phyloP scores from a whole-genome alignment of 176 grass and related monocot species.

The Musa itinerans region DNA sequence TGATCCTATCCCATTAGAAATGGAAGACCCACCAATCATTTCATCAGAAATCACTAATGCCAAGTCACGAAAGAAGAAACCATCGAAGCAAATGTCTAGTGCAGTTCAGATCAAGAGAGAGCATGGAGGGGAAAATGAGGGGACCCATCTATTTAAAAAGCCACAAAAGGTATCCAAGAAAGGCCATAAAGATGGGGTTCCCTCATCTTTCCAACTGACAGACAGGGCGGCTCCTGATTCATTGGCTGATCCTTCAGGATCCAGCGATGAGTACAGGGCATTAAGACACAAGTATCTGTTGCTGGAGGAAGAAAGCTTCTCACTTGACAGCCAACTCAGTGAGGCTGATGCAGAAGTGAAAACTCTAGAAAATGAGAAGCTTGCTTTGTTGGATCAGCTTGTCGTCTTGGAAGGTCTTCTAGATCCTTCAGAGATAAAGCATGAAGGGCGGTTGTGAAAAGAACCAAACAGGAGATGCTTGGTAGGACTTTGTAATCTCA shows the following conservation, averaged over 20 bases:
- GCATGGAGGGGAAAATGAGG: conserved; percentile 22
- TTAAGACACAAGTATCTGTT: conserved; percentile 66
- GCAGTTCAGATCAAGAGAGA: conserved; percentile 34
- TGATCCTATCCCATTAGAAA: neutral
- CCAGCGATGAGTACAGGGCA: conserved; percentile 51
- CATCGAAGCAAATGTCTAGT: conserved; percentile 20
- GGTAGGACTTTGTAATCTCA: too few relatives aligned
- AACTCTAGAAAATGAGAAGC: conserved; percentile 53
- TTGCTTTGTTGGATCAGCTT: conserved; percentile 76
- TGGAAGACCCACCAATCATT: conserved; percentile 44
- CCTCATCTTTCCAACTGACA: conserved; percentile 13
- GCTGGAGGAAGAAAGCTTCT: conserved; percentile 78
- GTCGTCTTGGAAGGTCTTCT: conserved; percentile 92
- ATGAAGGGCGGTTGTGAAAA: conserved; percentile 9
- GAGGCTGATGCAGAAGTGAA: conserved; percentile 46
- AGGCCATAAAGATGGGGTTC: conserved; percentile 30
- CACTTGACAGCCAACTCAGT: conserved; percentile 49
- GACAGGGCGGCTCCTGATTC: conserved; percentile 39
- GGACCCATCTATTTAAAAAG: conserved; percentile 15
- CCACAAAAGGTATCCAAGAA: conserved; percentile 43
- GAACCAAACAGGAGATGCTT: neutral
- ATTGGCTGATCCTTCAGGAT: conserved; percentile 37
- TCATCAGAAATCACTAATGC: conserved; percentile 23
- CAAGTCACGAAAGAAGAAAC: conserved; percentile 53
- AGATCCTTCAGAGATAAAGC: conserved; percentile 27